Percentiles rank a stretch among this genome's conserved stretches.
phyloP scores from a whole-genome alignment of 2,329 filamentous ascomycete species.

The Alternaria triticina region DNA sequence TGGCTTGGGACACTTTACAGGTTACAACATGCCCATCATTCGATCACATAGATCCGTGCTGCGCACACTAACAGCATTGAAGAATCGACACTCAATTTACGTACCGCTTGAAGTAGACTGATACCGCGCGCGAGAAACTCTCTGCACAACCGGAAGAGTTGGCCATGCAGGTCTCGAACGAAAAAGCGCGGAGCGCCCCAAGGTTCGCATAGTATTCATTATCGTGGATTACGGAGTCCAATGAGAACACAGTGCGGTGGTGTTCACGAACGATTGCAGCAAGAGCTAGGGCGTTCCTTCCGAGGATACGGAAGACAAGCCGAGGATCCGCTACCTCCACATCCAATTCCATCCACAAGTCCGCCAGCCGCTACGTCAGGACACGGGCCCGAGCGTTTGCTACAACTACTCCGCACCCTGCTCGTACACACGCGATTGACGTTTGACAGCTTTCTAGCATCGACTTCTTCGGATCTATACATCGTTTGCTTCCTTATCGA shows the following conservation, averaged over 20 bases:
- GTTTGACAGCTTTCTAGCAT: not conserved
- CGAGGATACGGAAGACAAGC: not conserved
- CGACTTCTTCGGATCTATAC: not conserved
- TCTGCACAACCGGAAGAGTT: not conserved
- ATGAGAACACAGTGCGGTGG: not conserved
- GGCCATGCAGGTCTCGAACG: not conserved
- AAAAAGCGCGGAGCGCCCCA: constrained; percentile 21
- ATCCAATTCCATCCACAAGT: not conserved
- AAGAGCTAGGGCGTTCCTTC: not conserved
- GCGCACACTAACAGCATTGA: not conserved
- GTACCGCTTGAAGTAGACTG: constrained; percentile 11
- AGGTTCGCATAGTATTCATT: constrained; percentile 23
- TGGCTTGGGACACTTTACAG: not conserved
- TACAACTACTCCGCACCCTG: constrained; percentile 3
- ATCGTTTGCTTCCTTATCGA: not conserved
- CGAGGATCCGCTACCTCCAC: constrained; percentile 3
- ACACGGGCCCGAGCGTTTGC: constrained; percentile 1
- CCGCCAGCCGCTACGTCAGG: constrained; percentile 3
- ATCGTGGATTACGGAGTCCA: not conserved
- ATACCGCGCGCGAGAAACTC: not conserved
- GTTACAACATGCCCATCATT: not conserved
- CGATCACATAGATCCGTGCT: not conserved
- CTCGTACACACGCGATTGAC: not conserved
- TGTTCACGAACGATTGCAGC: not conserved
- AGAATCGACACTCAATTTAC: not conserved